Evolutionary conservation across 805 yeast species (phyloP), one percentile per base, ranked within the genome.

Genomic region (Wickerhamiella allomyrinae): DNA sequence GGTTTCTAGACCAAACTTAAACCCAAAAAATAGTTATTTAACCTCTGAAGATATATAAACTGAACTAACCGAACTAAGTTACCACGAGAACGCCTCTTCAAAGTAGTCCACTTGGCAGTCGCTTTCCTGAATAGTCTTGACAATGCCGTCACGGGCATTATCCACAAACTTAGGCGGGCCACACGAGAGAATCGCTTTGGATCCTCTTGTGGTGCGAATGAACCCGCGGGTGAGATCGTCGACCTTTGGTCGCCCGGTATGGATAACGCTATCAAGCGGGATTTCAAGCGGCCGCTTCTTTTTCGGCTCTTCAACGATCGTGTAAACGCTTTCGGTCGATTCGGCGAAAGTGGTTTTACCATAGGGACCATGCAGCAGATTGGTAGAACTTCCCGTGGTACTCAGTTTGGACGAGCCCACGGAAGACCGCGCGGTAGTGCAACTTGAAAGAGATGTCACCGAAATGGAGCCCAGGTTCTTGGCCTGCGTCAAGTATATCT

Each of bases 131-230:
- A 40, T 60, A 50, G 45, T 46, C 3, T 52, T 20, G 14, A 62
- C 53, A 17, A 68, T 45, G 2, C 49, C 47, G n/a, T 63, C 57
- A 50, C 86, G 67, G 20, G 76, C 46, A 2, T 59, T 62, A 53
- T 79, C 87, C 43, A 68, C 75, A 64, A 75, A 70, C 13, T 54
- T 45, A 27, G 76, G 69, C 34, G 76, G 79, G 4, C 83, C 83
- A 61, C 83, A 77, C 1, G 73, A 65, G 24, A 74, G 62, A 35
- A 77, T 65, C 0, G 73, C 73, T 19, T 68, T 57, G 7, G 74
- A 62, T 0, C 73, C 68, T 1, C 37, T 27, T 2, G 56, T 38
- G 1, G 37, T 34, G 3, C 34, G 36, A 7, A 54, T 48, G 44
- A 52, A 55, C 17, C 41, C 44, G 7, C 35, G 23, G 2, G 53